Conservation (phyloP, 352 stramenopile species). For the Globisporangium lucens region DNA sequence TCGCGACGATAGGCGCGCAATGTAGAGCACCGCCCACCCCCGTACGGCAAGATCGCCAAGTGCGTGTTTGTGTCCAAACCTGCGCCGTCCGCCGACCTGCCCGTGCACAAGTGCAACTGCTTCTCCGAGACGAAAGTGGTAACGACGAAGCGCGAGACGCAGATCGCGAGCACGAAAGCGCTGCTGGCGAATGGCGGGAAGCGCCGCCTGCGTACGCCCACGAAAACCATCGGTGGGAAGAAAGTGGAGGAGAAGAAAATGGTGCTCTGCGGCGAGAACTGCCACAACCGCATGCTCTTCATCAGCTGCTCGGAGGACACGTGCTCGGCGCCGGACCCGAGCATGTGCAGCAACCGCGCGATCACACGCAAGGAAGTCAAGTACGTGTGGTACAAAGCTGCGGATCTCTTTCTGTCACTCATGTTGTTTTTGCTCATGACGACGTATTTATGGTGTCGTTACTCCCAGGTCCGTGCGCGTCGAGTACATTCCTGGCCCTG, state of each 20-base stretch:
- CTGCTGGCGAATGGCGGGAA: conserved; percentile 19
- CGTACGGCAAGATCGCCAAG: conserved; percentile 64
- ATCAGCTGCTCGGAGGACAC: conserved; percentile 80
- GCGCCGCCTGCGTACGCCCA: conserved; percentile 2
- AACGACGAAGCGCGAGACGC: conserved; percentile 50
- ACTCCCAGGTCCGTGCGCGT: conserved; percentile 38
- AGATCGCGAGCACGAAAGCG: conserved; percentile 44
- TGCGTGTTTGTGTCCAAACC: conserved; percentile 72
- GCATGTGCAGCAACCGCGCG: conserved; percentile 66
- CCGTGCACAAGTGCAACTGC: conserved; percentile 78
- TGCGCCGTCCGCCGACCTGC: conserved; percentile 46
- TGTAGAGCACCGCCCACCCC: conserved; percentile 44
- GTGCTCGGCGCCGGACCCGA: conserved; percentile 67
- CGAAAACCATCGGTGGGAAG: conserved; percentile 3
- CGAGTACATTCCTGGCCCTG: conserved; percentile 77
- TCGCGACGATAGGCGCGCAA: conserved; percentile 33
- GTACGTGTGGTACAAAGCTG: conserved; percentile 14
- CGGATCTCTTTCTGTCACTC: not conserved
- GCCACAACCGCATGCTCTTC: conserved; percentile 83
- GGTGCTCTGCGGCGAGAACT: conserved; percentile 53
- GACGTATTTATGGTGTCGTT: conserved; percentile 2
- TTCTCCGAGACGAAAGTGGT: conserved; percentile 39
- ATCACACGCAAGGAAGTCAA: conserved; percentile 71
- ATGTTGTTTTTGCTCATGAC: not conserved
- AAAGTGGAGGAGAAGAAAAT: conserved; percentile 1